Percentiles rank a stretch among this genome's conserved stretches.
These are phyloP conservation scores for Gracilaria vermiculophylla DNA, from an alignment of 23 red algal genomes.

Conservation along the genomic window DNA sequence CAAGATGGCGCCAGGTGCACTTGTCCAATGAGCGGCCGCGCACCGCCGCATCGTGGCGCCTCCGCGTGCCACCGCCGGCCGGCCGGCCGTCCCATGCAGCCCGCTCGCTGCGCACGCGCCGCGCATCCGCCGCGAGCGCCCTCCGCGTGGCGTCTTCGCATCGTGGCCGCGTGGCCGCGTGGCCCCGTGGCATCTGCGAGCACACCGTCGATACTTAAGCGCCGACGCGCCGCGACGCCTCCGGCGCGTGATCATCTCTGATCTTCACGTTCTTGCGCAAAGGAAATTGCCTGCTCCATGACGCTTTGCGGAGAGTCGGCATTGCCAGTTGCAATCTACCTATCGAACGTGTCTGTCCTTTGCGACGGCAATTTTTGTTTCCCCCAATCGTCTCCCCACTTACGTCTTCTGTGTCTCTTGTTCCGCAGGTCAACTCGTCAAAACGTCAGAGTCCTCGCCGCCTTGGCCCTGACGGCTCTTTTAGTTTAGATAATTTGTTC, in stretches of 20 bases:
- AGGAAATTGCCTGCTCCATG: slow-evolving; percentile 78
- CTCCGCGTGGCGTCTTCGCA: not conserved
- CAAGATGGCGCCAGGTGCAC: too few relatives aligned
- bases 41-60: too few relatives aligned
- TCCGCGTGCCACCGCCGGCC: too few relatives aligned
- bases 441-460: not conserved
- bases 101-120: too few relatives aligned
- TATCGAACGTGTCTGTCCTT: slow-evolving; percentile 48
- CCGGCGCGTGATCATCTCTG: not conserved
- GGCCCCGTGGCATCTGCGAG: not conserved
- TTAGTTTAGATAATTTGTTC: slow-evolving; percentile 94
- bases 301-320: slow-evolving; percentile 81
- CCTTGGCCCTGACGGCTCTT: too few relatives aligned
- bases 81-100: too few relatives aligned
- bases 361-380: slow-evolving; percentile 59
- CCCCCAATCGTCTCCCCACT: slow-evolving; percentile 36
- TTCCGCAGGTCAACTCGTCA: not conserved
- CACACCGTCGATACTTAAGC: not conserved
- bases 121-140: not conserved
- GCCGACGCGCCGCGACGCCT: too few relatives aligned
- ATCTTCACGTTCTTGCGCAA: slow-evolving; percentile 58
- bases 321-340: slow-evolving; percentile 78
- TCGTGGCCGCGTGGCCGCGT: not conserved
- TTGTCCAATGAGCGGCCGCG: too few relatives aligned
- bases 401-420: not conserved